Evolutionary conservation across 164 flowering plant genomes (phyloP).

Genomic region (Paratinospora sagittata): DNA sequence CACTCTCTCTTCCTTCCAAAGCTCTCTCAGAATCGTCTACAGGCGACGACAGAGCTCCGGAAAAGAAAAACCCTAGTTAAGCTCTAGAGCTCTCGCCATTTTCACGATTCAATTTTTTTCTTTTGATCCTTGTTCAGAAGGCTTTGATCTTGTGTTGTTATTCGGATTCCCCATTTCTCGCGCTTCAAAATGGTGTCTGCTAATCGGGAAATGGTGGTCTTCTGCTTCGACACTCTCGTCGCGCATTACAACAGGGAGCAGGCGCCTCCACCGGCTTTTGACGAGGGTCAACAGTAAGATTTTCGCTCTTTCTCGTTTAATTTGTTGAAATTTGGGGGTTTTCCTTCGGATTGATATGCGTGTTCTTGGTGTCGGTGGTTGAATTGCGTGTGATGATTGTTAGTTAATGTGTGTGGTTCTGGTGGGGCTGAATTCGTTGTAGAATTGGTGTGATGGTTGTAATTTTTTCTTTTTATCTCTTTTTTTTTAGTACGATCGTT

Average conservation of each 20-base stretch:
- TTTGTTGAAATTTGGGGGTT: not conserved
- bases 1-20: not conserved
- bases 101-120: not conserved
- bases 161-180: not conserved
- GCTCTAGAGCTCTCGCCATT: not conserved
- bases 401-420: not conserved
- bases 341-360: not conserved
- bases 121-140: not conserved
- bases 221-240: constrained; percentile 85
- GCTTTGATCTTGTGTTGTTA: not conserved
- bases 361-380: not conserved
- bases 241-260: constrained; percentile 79
- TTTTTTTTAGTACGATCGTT: too few relatives aligned
- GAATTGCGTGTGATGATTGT: not conserved
- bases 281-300: constrained; percentile 71
- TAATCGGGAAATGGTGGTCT: constrained; percentile 83
- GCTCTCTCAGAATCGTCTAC: not conserved
- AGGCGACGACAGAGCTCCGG: not conserved
- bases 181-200: constrained; percentile 75
- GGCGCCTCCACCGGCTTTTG: constrained; percentile 77
- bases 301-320: not conserved
- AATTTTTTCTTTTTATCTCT: too few relatives aligned
- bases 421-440: not conserved
- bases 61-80: not conserved
- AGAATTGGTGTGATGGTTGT: too few relatives aligned